Base-by-base conservation (phyloP, 176 grass and related monocot species). In the Paspalum notatum region DNA sequence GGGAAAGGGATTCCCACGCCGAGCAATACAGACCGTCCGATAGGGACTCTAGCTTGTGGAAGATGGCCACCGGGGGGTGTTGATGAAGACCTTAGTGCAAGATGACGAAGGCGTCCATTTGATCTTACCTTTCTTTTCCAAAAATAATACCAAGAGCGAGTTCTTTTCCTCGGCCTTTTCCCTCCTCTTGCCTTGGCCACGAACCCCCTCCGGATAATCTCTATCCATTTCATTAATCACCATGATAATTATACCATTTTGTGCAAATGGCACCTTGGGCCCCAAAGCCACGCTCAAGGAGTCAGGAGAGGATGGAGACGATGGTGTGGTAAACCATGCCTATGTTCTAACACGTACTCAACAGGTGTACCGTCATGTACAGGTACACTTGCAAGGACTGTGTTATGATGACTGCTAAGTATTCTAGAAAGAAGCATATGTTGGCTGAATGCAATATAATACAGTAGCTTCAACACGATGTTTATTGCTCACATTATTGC, bases 11-110 rank as follows among this genome's bases (percentile, higher is more conserved):
- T 82, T 85, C 78, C 72, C 83, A 67, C 72, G 50, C 42, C 15
- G 50, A 90, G 79, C 67, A 82, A 82, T 79, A 83, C 9, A 13
- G 74, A 64, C 68, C 79, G 83, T 86, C 51, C 51, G 88, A 90
- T 86, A 45, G 67, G 13, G 88, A 82, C 83, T 12, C 2, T 27
- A 45, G 9, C 74, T 82, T 68, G 66, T 82, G 83, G 72, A 85
- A 52, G 66, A 72, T 68, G 66, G 88, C 26, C 50, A 73, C 50
- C 7, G 0, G 50, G 57, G 21, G 41, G 12, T 78, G 32, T 32
- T 32, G 78, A 90, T 4, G 45, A 66, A 9, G 83, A 90, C 88
- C 10, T 52, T 78, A 66, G 78, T 90, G 83, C 73, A 78, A 9
- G 60, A 61, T 86, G 88, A 86, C 43, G 66, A 60, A 44, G 49